Evolutionary conservation across 2,329 filamentous ascomycete genomes (phyloP).

Genomic region (Colletotrichum cordylinicola): DNA sequence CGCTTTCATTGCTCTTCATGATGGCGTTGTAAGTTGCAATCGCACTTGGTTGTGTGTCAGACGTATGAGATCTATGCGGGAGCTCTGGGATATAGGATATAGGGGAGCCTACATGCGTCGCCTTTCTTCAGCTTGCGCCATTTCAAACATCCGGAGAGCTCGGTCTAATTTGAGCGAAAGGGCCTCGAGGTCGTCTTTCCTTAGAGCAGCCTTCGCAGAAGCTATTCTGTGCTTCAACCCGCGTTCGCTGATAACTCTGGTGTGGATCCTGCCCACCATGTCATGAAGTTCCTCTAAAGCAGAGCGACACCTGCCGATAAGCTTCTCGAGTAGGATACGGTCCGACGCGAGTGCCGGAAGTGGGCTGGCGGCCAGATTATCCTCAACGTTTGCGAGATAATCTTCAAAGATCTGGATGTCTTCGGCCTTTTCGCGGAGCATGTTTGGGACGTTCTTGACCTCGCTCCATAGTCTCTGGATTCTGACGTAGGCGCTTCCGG

Average conservation of each 20-base stretch:
- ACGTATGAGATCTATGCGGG: too few species aligned
- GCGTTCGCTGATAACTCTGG: too few species aligned
- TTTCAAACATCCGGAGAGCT: neutral
- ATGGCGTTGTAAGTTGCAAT: neutral
- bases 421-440: neutral
- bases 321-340: neutral
- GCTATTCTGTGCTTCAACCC: neutral
- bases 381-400: neutral
- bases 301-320: neutral
- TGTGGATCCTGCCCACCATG: neutral
- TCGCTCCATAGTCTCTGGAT: conserved; percentile 25
- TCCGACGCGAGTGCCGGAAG: neutral
- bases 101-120: neutral
- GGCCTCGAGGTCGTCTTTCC: neutral
- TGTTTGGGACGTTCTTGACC: neutral
- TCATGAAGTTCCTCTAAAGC: neutral
- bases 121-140: neutral
- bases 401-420: neutral
- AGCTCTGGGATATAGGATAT: too few species aligned
- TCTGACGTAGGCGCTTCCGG: conserved; percentile 26
- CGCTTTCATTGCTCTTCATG: too few species aligned
- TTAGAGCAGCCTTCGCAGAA: neutral
- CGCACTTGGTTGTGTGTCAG: neutral
- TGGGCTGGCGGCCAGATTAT: neutral
- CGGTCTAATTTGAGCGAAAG: neutral